Evolutionary conservation across 2,329 filamentous ascomycete genomes (phyloP).

Genomic region (Clonostachys chloroleuca): DNA sequence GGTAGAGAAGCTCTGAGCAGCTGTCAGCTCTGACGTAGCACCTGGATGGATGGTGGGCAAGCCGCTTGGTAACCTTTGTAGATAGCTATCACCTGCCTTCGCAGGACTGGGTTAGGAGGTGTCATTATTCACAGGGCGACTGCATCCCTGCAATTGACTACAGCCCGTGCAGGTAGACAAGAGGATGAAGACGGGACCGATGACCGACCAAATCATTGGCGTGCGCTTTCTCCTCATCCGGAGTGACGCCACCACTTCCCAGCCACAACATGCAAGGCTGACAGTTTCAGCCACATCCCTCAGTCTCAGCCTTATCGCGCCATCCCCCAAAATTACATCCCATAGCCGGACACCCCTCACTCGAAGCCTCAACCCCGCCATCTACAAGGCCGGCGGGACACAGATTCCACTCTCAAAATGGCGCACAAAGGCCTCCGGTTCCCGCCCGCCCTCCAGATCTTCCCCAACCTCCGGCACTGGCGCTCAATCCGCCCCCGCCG

Average conservation of each 20-base stretch:
- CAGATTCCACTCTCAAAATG: not conserved
- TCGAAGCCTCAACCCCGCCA: not conserved
- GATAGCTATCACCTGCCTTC: slow-evolving; percentile 74
- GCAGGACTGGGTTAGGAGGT: slow-evolving; percentile 50
- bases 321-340: not conserved
- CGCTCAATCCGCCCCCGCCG: slow-evolving; percentile 9
- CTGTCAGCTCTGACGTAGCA: not conserved
- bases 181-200: no score
- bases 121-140: slow-evolving; percentile 11
- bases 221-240: no score
- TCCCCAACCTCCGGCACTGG: slow-evolving; percentile 13
- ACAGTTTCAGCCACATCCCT: not conserved
- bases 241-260: not conserved
- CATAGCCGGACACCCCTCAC: slow-evolving; percentile 4
- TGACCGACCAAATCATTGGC: no score
- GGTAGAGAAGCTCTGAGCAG: slow-evolving; percentile 70
- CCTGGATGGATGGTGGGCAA: not conserved
- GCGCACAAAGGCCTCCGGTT: not conserved
- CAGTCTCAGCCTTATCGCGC: not conserved
- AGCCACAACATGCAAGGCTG: not conserved
- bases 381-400: no score
- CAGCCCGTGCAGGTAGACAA: no score
- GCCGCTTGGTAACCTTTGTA: slow-evolving; percentile 64
- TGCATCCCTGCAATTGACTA: no score
- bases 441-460: slow-evolving; percentile 7